Percentiles rank a stretch among this genome's conserved stretches.
Evolutionary conservation across 179 eudicot genomes (phyloP).

Genomic region (Spinacia oleracea): DNA sequence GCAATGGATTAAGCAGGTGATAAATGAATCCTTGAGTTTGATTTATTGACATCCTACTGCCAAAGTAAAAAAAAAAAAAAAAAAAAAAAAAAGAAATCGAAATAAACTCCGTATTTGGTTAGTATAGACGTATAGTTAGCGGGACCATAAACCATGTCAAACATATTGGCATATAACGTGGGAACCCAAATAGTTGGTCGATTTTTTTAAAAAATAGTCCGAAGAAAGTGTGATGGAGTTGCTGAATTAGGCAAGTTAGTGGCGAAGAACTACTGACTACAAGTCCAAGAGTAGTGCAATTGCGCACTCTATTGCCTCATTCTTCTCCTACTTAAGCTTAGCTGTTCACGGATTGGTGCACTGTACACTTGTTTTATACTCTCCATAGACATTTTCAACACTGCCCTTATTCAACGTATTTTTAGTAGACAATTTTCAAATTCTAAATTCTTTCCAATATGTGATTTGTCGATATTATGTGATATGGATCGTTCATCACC

Average conservation of each 20-base stretch:
- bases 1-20: too few species aligned
- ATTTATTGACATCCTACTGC: too few species aligned
- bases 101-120: too few species aligned
- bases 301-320: neutral
- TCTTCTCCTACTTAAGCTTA: neutral
- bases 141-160: neutral
- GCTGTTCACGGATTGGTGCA: neutral
- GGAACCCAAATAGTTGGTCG: conserved; percentile 1
- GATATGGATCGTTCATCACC: too few species aligned
- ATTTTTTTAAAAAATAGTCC: too few species aligned
- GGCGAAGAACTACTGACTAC: conserved; percentile 1
- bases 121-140: too few species aligned
- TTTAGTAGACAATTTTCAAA: too few species aligned
- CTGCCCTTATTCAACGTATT: neutral
- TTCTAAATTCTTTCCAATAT: too few species aligned
- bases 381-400: neutral
- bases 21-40: too few species aligned
- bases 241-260: conserved; percentile 10
- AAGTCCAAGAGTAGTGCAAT: neutral
- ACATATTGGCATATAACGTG: conserved; percentile 5
- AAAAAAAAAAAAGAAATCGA: too few species aligned
- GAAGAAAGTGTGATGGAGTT: neutral
- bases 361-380: neutral
- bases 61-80: too few species aligned
- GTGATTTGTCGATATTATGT: too few species aligned